Evolutionary conservation across 2,329 filamentous ascomycete species (phyloP).

Genomic region (Trichophyton benhamiae): DNA sequence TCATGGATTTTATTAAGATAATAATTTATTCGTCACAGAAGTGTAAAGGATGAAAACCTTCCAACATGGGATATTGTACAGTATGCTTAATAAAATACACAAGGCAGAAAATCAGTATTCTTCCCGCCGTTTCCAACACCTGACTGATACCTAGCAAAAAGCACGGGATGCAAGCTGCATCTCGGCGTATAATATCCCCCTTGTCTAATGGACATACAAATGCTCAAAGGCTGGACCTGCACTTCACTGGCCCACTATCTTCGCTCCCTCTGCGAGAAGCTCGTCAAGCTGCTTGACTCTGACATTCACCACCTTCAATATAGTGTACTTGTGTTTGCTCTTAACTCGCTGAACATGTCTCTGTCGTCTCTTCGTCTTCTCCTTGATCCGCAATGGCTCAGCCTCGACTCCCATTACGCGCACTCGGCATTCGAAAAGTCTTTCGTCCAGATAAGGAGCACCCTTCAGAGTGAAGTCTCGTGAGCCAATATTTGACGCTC

Average conservation of each 20-base stretch:
- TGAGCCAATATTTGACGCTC: slow-evolving; percentile 68
- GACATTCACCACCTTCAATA: slow-evolving; percentile 72
- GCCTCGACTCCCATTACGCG: slow-evolving; percentile 74
- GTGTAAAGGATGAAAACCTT: neutral
- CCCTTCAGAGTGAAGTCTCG: slow-evolving; percentile 84
- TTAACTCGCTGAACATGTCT: slow-evolving; percentile 57
- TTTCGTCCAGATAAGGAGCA: slow-evolving; percentile 67
- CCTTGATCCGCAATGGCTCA: slow-evolving; percentile 62
- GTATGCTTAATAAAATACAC: neutral
- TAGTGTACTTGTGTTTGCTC: slow-evolving; percentile 86
- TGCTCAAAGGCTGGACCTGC: neutral
- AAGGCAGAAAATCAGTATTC: neutral
- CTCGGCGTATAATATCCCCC: neutral
- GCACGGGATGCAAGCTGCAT: neutral
- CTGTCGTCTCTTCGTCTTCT: slow-evolving; percentile 69
- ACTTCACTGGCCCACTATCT: slow-evolving; percentile 22
- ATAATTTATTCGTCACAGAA: too few relatives aligned
- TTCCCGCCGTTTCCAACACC: neutral
- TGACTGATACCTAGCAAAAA: neutral
- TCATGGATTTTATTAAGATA: too few relatives aligned
- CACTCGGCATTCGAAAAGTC: slow-evolving; percentile 72
- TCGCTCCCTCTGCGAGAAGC: slow-evolving; percentile 34
- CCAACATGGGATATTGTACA: slow-evolving; percentile 2
- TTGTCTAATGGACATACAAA: neutral
- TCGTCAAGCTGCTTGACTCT: slow-evolving; percentile 50